Conservation (phyloP, 805 yeast species). For the Alloascoidea hylecoeti region DNA sequence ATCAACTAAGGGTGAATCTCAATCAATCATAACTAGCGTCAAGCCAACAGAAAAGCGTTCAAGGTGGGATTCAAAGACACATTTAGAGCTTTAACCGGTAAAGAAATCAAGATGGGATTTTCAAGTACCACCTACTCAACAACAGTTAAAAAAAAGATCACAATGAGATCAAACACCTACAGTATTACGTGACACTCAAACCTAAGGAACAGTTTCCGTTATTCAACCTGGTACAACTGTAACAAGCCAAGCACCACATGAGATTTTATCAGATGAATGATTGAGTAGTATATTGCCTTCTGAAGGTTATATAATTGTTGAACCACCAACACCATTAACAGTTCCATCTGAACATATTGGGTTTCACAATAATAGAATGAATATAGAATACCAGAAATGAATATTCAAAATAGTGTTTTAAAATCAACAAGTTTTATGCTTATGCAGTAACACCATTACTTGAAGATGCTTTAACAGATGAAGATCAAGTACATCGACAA, state of each 20-base stretch:
- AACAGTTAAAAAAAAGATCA: slow-evolving; percentile 7
- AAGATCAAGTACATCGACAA: slow-evolving; percentile 89
- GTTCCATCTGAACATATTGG: slow-evolving; percentile 23
- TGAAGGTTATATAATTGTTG: slow-evolving; percentile 28
- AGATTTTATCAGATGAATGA: slow-evolving; percentile 25
- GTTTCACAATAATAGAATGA: slow-evolving; percentile 44
- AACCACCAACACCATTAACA: slow-evolving; percentile 28
- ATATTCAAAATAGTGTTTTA: slow-evolving; percentile 90
- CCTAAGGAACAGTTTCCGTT: slow-evolving; percentile 7
- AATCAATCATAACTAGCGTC: background rate
- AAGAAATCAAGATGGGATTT: slow-evolving; percentile 20
- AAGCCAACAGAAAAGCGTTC: slow-evolving; percentile 12
- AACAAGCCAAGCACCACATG: slow-evolving; percentile 2
- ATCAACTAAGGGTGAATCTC: slow-evolving; percentile 5
- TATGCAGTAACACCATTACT: slow-evolving; percentile 67
- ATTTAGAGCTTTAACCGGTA: slow-evolving; percentile 8
- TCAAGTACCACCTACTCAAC: slow-evolving; percentile 9
- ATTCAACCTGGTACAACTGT: slow-evolving; percentile 12
- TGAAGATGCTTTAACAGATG: slow-evolving; percentile 81
- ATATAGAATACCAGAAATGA: slow-evolving; percentile 79
- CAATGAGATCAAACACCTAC: slow-evolving; percentile 19
- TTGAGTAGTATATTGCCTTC: slow-evolving; percentile 35
- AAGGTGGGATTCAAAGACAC: slow-evolving; percentile 17
- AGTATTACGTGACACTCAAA: no score
- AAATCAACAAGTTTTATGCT: slow-evolving; percentile 73